A percentile compares a stretch with the other conserved stretches of the same genome.
Conservation (phyloP, 2,329 filamentous ascomycete genomes). For the Exophiala spinifera region DNA sequence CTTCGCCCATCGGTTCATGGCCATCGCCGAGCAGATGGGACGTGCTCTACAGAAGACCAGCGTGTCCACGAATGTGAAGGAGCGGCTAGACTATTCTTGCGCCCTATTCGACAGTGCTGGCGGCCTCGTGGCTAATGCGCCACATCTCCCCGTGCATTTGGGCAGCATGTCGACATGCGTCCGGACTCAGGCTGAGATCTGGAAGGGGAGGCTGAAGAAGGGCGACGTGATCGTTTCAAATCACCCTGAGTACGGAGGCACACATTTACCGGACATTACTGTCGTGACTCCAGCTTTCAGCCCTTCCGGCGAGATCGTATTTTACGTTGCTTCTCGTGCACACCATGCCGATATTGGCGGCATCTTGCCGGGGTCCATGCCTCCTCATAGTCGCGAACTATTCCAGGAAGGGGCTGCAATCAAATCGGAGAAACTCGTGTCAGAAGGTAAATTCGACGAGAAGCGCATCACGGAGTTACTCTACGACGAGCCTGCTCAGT, state of each 20-base stretch:
- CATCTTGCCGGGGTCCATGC: slow-evolving; percentile 79
- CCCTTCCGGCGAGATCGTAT: slow-evolving; percentile 62
- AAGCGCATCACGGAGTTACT: slow-evolving; percentile 69
- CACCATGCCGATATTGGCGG: slow-evolving; percentile 85
- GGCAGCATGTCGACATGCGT: slow-evolving; percentile 80
- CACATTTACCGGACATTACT: slow-evolving; percentile 79
- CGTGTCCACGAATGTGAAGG: slow-evolving; percentile 70
- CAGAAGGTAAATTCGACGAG: slow-evolving; percentile 65
- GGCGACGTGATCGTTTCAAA: slow-evolving; percentile 83
- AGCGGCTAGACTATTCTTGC: slow-evolving; percentile 74
- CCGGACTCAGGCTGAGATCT: slow-evolving; percentile 70
- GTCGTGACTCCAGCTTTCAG: slow-evolving; percentile 77
- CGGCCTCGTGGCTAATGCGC: slow-evolving; percentile 71
- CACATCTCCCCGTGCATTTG: slow-evolving; percentile 73
- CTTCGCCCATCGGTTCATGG: slow-evolving; percentile 58
- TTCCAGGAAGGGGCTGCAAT: slow-evolving; percentile 65
- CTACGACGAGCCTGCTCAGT: slow-evolving; percentile 68
- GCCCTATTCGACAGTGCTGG: slow-evolving; percentile 70
- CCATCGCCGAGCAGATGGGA: slow-evolving; percentile 59
- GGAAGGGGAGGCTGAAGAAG: slow-evolving; percentile 71
- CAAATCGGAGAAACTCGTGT: slow-evolving; percentile 56
- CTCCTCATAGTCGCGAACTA: slow-evolving; percentile 67
- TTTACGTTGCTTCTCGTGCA: slow-evolving; percentile 76
- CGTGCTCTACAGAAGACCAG: slow-evolving; percentile 55
- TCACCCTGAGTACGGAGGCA: slow-evolving; percentile 79